phyloP scores from a whole-genome alignment of 495 filamentous ascomycete species.

The Chaetomium cochliodes region DNA sequence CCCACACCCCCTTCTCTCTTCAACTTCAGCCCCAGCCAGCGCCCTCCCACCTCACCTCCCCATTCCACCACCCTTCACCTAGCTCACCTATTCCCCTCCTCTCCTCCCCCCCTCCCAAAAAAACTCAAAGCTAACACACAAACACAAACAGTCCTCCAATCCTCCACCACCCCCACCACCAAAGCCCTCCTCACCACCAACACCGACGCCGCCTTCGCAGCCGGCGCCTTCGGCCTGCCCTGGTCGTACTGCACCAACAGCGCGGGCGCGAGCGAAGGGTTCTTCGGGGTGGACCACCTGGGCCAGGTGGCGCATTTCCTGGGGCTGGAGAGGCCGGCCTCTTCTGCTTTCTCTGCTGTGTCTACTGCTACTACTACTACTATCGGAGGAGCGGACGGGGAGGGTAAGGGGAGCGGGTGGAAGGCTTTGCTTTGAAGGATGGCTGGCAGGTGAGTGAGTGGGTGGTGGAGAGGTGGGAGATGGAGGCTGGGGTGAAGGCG shows the following conservation, averaged over 20 bases:
- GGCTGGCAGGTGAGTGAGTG: no score
- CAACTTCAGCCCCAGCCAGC: no score
- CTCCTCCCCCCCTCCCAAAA: not conserved
- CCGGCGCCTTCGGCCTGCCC: slow-evolving; percentile 69
- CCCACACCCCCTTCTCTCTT: no score
- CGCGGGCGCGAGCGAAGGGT: slow-evolving; percentile 59
- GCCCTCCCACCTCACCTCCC: no score
- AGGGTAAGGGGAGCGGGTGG: slow-evolving; percentile 38
- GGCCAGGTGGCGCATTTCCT: slow-evolving; percentile 63
- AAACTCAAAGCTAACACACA: not conserved
- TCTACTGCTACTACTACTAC: no score
- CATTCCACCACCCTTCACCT: not conserved
- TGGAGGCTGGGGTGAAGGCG: no score
- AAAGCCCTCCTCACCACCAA: slow-evolving; percentile 55
- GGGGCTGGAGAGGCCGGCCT: slow-evolving; percentile 53
- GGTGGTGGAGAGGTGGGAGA: no score
- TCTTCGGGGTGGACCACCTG: slow-evolving; percentile 71
- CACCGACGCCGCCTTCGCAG: slow-evolving; percentile 57
- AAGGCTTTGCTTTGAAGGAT: slow-evolving; percentile 52
- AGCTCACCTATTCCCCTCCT: no score
- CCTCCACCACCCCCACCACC: slow-evolving; percentile 45
- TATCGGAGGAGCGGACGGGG: no score
- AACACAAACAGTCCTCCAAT: slow-evolving; percentile 29
- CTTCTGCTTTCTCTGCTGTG: no score
- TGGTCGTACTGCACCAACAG: slow-evolving; percentile 66